Evolutionary conservation across 306 rosid species (phyloP), one percentile per base, ranked within the genome.

Genomic region (Corylus americana): DNA sequence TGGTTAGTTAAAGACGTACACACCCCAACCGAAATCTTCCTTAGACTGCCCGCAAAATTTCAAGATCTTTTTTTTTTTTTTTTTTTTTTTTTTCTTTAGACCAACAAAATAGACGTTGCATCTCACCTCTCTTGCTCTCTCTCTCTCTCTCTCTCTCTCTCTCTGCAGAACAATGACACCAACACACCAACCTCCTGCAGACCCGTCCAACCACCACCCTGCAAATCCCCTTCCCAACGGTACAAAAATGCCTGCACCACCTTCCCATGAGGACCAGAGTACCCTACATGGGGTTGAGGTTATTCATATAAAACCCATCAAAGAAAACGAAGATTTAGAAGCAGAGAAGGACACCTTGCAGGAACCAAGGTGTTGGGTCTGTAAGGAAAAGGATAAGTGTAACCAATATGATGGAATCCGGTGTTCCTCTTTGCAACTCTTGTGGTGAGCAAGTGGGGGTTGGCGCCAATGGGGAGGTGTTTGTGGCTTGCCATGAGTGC

Each of bases 401-500:
- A 53, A 27, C 27, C 42, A 87, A 82, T 63, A 95, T 95, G 98
- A 93, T 95, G 98, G 92, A 90, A 51, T 86, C 99, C 58, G 92
- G 85, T 77, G 83, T 84, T 86, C 97, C 90, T 54, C 45, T 84
- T 16, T 95, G 99, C 92, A 85, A 85, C 79, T 87, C 91, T 39
- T 95, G 99, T 51, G 98, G 99, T 76, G 98, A 90, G 58, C 90
- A 85, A 78, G 87, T 94, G 8, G 97, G 93, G 20, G 4, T 82
- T 81, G 90, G 90, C 81, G 90, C 88, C 77, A 91, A 88, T 83
- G 97, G 93, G 4, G 93, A 95, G 69, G 83, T 84, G 64, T 93
- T 95, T 75, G 91, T 93, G 84, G 97, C 92, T 49, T 95, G 99
- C 78, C 97, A 91, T 62, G 93, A 84, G 25, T 95, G 99, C 71